phyloP scores from a whole-genome alignment of 1,139 yeast genomes.

The Diutina catenulata region DNA sequence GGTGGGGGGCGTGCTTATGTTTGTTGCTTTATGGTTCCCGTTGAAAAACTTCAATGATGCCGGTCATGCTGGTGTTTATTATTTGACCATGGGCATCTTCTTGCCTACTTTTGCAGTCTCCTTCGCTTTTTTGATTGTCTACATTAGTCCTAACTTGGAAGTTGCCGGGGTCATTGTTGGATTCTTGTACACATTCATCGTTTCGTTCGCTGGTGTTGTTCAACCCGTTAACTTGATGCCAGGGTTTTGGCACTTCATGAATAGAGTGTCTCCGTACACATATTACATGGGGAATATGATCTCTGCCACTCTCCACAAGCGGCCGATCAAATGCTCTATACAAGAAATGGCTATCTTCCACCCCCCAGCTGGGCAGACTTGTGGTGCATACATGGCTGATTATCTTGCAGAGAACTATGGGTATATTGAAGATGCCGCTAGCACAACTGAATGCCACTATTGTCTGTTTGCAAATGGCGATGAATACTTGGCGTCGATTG shows the following conservation, averaged over 20 bases:
- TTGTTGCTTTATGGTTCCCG: conserved; percentile 47
- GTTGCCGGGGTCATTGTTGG: conserved; percentile 49
- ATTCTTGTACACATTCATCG: conserved; percentile 12
- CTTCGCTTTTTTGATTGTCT: conserved; percentile 41
- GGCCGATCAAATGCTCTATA: conserved; percentile 13
- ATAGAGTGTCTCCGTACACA: conserved; percentile 1
- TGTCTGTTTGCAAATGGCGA: background rate
- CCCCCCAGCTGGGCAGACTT: conserved; percentile 26
- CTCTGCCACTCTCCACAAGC: conserved; percentile 38
- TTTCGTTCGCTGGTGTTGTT: background rate
- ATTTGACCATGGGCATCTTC: conserved; percentile 38
- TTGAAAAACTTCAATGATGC: conserved; percentile 11
- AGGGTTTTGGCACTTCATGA: conserved; percentile 1
- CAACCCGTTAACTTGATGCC: conserved; percentile 2
- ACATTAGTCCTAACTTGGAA: conserved; percentile 51
- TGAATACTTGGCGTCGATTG: background rate
- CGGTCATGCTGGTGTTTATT: conserved; percentile 1
- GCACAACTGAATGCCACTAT: background rate
- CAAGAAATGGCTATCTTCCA: conserved; percentile 8
- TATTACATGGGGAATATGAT: conserved; percentile 45
- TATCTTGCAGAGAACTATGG: conserved; percentile 9
- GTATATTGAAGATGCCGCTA: background rate
- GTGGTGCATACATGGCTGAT: conserved; percentile 36
- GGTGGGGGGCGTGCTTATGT: conserved; percentile 39
- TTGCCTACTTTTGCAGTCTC: conserved; percentile 44